Conservation (phyloP, 352 stramenopile genomes). For the Pythium grandisporangium region DNA sequence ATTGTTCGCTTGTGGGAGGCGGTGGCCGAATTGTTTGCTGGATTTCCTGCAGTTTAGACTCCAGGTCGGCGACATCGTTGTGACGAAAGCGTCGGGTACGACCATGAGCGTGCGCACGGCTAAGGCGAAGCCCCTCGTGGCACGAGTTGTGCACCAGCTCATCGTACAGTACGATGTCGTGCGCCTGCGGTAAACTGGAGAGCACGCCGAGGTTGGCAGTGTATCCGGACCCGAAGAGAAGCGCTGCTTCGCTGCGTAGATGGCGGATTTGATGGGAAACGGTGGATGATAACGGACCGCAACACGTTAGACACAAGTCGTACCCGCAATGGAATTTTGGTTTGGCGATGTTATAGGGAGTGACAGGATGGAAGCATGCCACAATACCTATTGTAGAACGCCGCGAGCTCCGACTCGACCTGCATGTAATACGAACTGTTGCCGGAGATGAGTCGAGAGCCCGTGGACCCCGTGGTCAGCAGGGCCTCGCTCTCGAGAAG, state of each 20-base stretch:
- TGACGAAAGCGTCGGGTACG: conserved; percentile 75
- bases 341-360: too few relatives aligned
- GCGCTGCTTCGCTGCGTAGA: conserved; percentile 58
- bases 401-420: conserved; percentile 76
- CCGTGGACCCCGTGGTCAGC: conserved; percentile 47
- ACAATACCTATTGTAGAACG: conserved; percentile 79
- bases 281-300: too few relatives aligned
- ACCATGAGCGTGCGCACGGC: conserved; percentile 42
- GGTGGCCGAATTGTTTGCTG: too few relatives aligned
- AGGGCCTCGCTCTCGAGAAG: conserved; percentile 15
- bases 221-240: conserved; percentile 97
- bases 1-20: too few relatives aligned
- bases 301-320: not conserved
- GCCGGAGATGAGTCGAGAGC: conserved; percentile 93
- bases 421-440: conserved; percentile 85
- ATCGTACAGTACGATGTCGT: conserved; percentile 93
- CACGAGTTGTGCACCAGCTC: conserved; percentile 96
- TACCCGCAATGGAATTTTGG: too few relatives aligned
- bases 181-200: conserved; percentile 81
- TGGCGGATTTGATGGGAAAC: not conserved
- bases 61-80: conserved; percentile 87
- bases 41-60: conserved; percentile 43
- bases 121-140: conserved; percentile 90
- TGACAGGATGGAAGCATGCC: too few relatives aligned
- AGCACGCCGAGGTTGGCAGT: conserved; percentile 94